Evolutionary conservation across 768 basidiomycete species (phyloP), one percentile per base, ranked within the genome.

Genomic region (Cyclocybe aegerita): DNA sequence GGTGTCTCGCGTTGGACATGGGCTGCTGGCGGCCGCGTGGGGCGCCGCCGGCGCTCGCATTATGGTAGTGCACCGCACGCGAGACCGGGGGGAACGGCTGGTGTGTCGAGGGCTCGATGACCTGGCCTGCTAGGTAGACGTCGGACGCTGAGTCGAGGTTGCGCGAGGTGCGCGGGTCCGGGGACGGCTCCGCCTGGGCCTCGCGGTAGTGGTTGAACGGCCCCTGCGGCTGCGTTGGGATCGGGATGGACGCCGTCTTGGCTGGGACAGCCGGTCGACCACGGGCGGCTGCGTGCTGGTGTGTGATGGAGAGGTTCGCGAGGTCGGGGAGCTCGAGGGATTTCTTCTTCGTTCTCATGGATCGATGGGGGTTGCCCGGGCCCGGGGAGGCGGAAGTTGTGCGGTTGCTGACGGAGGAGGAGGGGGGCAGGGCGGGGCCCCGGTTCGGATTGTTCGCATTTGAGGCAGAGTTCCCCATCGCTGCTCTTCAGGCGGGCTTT

Each of bases 261-360:
- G 67, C 53, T 51, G 37, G 46, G 53, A 23, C 47, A 52, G 67
- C 58, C 41, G 54, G 50, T 39, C 55, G 23, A 46, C 46, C 56
- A 46, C 48, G 51, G 44, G 34, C 48, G 38, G 43, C 39, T 12
- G 43, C 44, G 44, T 43, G 44, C 9, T 59, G 53, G 31, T 62
- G 55, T 2, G 65, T 57, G n/a, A 65, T 46, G 1, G 70, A 61
- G 6, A 76, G 61, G 3, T 68, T 69, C 12, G 70, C 74, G 33
- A 90, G 82, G 72, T 89, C 88, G 46, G 88, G 88, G 17, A 90
- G 75, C 63, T 90, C 86, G 14, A 90, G 80, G 0, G 85, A 86
- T 62, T 77, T 81, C 69, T 86, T 88, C 75, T 85, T 88, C 15
- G 74, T 72, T 36, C 83, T 75, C 50, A 88, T 69, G 39, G 86